These are phyloP conservation scores for Paecilomyces dactylethromorphus DNA, from an alignment of 2,329 filamentous ascomycete genomes.

Conservation along the genomic window DNA sequence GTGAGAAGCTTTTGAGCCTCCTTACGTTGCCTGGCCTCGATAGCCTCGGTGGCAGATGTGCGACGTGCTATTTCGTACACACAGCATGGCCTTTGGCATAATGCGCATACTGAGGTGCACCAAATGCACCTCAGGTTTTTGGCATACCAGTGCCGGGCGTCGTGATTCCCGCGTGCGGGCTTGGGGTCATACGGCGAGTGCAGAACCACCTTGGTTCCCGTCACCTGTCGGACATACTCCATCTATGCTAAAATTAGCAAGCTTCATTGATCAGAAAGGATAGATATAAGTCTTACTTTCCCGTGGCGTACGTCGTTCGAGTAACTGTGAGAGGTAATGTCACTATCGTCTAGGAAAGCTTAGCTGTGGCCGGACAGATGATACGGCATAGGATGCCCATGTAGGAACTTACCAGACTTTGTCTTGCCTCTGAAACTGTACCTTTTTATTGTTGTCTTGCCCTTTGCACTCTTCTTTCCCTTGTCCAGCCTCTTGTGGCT, in stretches of 20 bases:
- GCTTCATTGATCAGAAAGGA: not conserved
- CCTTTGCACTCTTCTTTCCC: not conserved
- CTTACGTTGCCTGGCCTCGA: slow-evolving; percentile 8
- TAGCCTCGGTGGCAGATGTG: slow-evolving; percentile 7
- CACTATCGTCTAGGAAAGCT: not conserved
- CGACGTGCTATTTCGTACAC: slow-evolving; percentile 15
- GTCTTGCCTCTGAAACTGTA: not conserved
- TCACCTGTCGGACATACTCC: slow-evolving; percentile 9
- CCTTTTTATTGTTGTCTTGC: not conserved
- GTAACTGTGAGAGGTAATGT: not conserved
- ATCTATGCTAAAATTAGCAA: not conserved
- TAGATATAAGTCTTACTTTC: not conserved
- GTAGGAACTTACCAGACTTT: not conserved
- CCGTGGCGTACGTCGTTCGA: not conserved
- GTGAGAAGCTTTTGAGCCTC: slow-evolving; percentile 13
- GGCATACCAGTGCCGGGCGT: slow-evolving; percentile 19
- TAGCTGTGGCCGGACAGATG: not conserved
- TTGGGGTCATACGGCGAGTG: not conserved
- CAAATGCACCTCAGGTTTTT: slow-evolving; percentile 25
- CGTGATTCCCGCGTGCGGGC: slow-evolving; percentile 3
- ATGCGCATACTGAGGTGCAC: slow-evolving; percentile 19
- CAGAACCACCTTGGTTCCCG: slow-evolving; percentile 7
- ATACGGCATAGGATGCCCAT: not conserved
- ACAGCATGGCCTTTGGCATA: slow-evolving; percentile 26
- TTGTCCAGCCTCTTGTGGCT: not conserved